phyloP scores from a whole-genome alignment of 2,329 filamentous ascomycete genomes.

The Talaromyces sp. region DNA sequence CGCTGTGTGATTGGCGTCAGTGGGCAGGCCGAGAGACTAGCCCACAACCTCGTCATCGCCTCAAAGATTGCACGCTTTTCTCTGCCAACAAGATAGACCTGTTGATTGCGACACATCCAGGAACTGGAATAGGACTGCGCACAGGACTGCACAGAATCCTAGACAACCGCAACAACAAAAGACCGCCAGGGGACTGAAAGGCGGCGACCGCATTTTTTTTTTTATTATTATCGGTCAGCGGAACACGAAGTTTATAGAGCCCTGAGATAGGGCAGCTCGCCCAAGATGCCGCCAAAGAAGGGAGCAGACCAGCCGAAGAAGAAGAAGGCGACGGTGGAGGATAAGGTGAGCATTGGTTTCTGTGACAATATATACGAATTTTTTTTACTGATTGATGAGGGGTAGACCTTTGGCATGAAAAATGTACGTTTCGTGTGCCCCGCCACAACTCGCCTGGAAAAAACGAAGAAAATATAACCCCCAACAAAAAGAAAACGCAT shows the following conservation, averaged over 20 bases:
- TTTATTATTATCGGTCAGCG: neutral
- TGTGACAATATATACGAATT: neutral
- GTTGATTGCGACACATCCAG: neutral
- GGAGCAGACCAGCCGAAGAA: constrained; percentile 38
- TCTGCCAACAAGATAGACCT: neutral
- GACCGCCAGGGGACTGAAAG: neutral
- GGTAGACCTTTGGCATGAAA: constrained; percentile 93
- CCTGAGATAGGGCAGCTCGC: constrained; percentile 13
- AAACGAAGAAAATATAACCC: neutral
- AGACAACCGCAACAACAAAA: neutral
- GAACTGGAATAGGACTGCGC: neutral
- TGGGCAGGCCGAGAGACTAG: neutral
- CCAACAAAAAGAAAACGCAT: neutral
- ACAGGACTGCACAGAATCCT: neutral
- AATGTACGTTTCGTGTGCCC: constrained; percentile 50
- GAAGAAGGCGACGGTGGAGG: constrained; percentile 59
- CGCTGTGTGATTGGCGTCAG: neutral
- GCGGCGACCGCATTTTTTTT: neutral
- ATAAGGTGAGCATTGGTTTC: constrained; percentile 54
- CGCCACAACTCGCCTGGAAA: neutral
- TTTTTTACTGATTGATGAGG: constrained; percentile 14
- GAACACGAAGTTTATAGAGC: neutral
- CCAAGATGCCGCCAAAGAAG: constrained; percentile 45
- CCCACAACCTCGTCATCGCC: neutral
- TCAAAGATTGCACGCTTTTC: neutral